Evolutionary conservation across 2,329 filamentous ascomycete genomes (phyloP), one percentile per base, ranked within the genome.

Genomic region (Coniochaeta sp.): DNA sequence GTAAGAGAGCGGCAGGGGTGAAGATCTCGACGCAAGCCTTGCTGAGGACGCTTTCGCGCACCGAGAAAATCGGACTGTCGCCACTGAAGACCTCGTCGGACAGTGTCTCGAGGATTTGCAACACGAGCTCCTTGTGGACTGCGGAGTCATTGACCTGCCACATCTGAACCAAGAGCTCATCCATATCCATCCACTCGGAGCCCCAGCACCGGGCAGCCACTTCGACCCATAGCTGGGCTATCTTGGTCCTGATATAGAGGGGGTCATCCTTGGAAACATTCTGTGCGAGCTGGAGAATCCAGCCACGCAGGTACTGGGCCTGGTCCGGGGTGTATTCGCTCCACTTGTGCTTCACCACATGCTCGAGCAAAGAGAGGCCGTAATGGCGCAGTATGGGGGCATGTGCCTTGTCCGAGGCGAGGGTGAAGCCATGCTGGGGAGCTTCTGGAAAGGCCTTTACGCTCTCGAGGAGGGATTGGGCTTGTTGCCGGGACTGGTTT

Each of bases 141-240:
- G 77, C 70, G 24, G 79, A 79, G 57, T 82, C 78, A 16, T 76
- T 76, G 14, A 78, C 67, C 66, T 91, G 85, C 94, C 94, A 99
- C 18, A 97, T 76, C 61, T 83, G 80, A 42, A 91, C 81, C 51
- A 99, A 78, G 63, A 88, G 78, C 56, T 83, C 73, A 66, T 99
- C 95, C 92, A 99, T 96, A 64, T 95, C 85, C 74, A 87, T 84
- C 94, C 95, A 99, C 55, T 94, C 87, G 28, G 82, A 77, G n/a
- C 80, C 89, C 94, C 94, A 99, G 64, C 83, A 88, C 61, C 92
- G 82, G 73, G 97, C 97, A 35, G 91, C 91, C 50, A 96, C 77
- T 68, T 97, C 94, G 7, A 91, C 89, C 94, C 94, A 99, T 55
- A 99, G 73, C 69, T 95, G 87, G 26, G 89, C 90, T 30, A 94